These are phyloP conservation scores for Erodium trifolium DNA, from an alignment of 441 rosid genomes.

Conservation along the genomic window DNA sequence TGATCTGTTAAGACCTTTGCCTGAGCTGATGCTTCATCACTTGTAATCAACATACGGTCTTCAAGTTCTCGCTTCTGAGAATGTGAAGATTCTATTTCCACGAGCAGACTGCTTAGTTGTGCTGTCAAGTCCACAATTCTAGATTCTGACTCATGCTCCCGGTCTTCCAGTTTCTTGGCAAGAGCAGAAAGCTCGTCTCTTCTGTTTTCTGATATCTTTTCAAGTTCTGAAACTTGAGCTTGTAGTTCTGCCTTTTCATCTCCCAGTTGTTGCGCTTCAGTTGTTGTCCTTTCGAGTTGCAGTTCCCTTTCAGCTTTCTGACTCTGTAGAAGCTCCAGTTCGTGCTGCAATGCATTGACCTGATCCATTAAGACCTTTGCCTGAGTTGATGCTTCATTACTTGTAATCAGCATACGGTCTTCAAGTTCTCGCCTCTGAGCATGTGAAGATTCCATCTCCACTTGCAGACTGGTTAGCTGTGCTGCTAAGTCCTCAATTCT, in stretches of 20 bases:
- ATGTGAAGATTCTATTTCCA: slow-evolving; percentile 28
- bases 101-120: slow-evolving; percentile 32
- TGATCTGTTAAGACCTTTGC: slow-evolving; percentile 33
- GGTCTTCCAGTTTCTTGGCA: slow-evolving; percentile 45
- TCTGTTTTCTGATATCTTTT: slow-evolving; percentile 10
- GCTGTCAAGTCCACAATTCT: slow-evolving; percentile 44
- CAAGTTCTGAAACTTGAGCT: slow-evolving; percentile 20
- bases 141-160: slow-evolving; percentile 41
- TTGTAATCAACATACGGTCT: slow-evolving; percentile 29
- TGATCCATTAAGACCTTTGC: slow-evolving; percentile 34
- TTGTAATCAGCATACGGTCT: slow-evolving; percentile 30
- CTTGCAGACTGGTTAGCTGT: slow-evolving; percentile 33
- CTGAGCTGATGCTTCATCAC: slow-evolving; percentile 41
- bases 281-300: slow-evolving; percentile 40
- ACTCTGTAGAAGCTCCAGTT: slow-evolving; percentile 36
- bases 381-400: slow-evolving; percentile 41
- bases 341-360: slow-evolving; percentile 36
- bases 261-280: slow-evolving; percentile 26
- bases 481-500: slow-evolving; percentile 44
- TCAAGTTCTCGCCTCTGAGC: slow-evolving; percentile 41
- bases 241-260: too few species aligned
- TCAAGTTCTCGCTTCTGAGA: slow-evolving; percentile 41
- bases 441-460: slow-evolving; percentile 27
- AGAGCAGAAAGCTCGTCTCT: slow-evolving; percentile 30
- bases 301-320: slow-evolving; percentile 38